These are phyloP conservation scores for Rhododendron ferrugineum DNA, from an alignment of 148 eudicot species.

Conservation along the genomic window DNA sequence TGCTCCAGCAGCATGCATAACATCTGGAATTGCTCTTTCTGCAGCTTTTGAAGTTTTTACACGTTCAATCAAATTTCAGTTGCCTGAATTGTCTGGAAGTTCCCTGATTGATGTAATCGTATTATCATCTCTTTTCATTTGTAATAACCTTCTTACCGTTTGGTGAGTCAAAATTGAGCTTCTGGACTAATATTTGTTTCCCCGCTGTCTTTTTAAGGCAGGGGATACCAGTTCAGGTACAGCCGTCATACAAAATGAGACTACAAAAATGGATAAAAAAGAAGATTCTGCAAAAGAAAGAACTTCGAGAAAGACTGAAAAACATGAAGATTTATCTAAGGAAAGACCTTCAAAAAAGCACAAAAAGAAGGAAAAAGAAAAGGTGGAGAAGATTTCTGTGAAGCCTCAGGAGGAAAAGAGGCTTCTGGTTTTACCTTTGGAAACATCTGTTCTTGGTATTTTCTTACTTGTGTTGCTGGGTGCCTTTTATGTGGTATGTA, in stretches of 20 bases:
- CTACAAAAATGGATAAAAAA: slow-evolving; percentile 44
- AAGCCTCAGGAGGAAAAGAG: slow-evolving; percentile 52
- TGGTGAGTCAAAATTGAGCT: background rate
- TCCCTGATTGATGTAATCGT: slow-evolving; percentile 46
- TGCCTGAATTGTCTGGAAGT: slow-evolving; percentile 36
- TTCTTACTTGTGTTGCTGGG: slow-evolving; percentile 73
- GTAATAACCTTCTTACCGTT: background rate
- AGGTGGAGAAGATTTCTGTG: slow-evolving; percentile 40
- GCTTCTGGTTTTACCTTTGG: slow-evolving; percentile 81
- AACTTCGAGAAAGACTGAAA: slow-evolving; percentile 40
- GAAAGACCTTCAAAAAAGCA: slow-evolving; percentile 43
- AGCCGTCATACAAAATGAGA: slow-evolving; percentile 35
- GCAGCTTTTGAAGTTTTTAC: slow-evolving; percentile 85
- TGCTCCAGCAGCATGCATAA: slow-evolving; percentile 97
- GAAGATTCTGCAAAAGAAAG: slow-evolving; percentile 35
- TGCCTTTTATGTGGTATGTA: slow-evolving; percentile 91
- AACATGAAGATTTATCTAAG: slow-evolving; percentile 42
- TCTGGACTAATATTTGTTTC: slow-evolving; percentile 14
- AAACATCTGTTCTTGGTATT: slow-evolving; percentile 70
- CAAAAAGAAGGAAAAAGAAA: slow-evolving; percentile 81
- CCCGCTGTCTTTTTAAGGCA: slow-evolving; percentile 45
- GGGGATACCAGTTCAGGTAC: slow-evolving; percentile 49
- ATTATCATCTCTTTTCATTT: background rate
- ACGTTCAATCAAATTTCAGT: slow-evolving; percentile 70
- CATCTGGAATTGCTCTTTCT: slow-evolving; percentile 97